A percentile compares a stretch with the other conserved stretches of the same genome.
phyloP scores from a whole-genome alignment of 2,329 filamentous ascomycete genomes.

The Exophiala phaeomuriformis region DNA sequence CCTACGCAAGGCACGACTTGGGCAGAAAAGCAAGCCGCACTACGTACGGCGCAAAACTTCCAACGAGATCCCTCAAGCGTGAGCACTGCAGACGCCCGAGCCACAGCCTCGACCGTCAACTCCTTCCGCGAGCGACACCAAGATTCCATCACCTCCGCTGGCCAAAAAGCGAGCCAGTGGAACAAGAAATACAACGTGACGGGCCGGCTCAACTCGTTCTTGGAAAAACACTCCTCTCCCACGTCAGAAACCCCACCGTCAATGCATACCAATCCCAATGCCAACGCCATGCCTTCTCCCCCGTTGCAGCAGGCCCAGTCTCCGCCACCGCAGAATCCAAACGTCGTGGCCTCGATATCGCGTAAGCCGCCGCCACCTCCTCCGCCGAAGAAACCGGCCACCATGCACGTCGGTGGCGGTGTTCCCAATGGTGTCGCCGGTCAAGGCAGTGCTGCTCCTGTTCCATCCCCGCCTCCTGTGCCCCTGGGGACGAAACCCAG shows the following conservation, averaged over 20 bases:
- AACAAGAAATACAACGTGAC: conserved; percentile 57
- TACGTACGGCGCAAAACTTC: conserved; percentile 54
- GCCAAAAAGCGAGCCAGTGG: conserved; percentile 49
- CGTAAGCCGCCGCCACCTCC: conserved; percentile 52
- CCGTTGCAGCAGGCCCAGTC: conserved; percentile 6
- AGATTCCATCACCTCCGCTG: conserved; percentile 57
- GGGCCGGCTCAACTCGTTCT: conserved; percentile 43
- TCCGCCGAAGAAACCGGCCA: conserved; percentile 49
- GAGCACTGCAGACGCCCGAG: conserved; percentile 51
- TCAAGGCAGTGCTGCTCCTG: conserved; percentile 27
- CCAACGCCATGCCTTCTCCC: neutral
- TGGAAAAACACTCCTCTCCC: conserved; percentile 36
- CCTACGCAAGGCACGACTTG: conserved; percentile 38
- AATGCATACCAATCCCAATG: conserved; percentile 6
- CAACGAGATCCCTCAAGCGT: conserved; percentile 56
- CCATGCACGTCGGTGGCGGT: conserved; percentile 33
- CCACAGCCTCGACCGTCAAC: conserved; percentile 55
- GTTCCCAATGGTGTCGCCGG: neutral
- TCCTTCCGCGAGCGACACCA: conserved; percentile 62
- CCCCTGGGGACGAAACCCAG: conserved; percentile 51
- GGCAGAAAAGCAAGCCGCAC: conserved; percentile 55
- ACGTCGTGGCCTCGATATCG: conserved; percentile 29
- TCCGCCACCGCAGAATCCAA: conserved; percentile 18
- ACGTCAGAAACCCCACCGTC: conserved; percentile 28
- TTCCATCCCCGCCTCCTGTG: conserved; percentile 47